These are phyloP conservation scores for Cladosporium oxysporum DNA, from an alignment of 2,329 filamentous ascomycete genomes.

Conservation along the genomic window DNA sequence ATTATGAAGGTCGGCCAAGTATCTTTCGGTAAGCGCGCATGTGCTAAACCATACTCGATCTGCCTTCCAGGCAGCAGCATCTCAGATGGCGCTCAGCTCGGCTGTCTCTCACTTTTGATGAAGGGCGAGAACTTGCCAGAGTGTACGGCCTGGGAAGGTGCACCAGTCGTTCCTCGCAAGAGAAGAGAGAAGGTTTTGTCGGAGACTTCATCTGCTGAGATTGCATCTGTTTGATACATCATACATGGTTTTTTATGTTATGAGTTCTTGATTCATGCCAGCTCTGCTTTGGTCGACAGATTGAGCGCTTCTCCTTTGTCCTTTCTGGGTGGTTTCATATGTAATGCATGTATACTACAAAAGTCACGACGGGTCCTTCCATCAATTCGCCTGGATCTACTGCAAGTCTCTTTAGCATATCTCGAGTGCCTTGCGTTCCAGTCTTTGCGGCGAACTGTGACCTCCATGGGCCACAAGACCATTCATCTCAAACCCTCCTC, in stretches of 20 bases:
- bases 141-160: conserved; percentile 27
- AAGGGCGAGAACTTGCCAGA: conserved; percentile 28
- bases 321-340: neutral
- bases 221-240: neutral
- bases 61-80: conserved; percentile 27
- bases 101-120: conserved; percentile 28
- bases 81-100: conserved; percentile 25
- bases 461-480: neutral
- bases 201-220: neutral
- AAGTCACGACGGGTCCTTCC: neutral
- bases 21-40: conserved; percentile 23
- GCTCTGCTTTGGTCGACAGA: neutral
- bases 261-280: neutral
- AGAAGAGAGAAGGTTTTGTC: neutral
- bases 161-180: conserved; percentile 24
- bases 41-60: conserved; percentile 29
- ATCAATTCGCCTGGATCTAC: neutral
- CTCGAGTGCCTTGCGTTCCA: neutral
- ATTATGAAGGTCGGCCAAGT: conserved; percentile 31
- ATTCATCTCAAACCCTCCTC: neutral
- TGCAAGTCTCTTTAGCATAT: neutral
- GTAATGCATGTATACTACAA: neutral
- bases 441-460: neutral
- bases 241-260: neutral
- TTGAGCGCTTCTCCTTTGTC: neutral